Conservation (phyloP, 75 land plant genomes). For the Adiantum capillusveneris region DNA sequence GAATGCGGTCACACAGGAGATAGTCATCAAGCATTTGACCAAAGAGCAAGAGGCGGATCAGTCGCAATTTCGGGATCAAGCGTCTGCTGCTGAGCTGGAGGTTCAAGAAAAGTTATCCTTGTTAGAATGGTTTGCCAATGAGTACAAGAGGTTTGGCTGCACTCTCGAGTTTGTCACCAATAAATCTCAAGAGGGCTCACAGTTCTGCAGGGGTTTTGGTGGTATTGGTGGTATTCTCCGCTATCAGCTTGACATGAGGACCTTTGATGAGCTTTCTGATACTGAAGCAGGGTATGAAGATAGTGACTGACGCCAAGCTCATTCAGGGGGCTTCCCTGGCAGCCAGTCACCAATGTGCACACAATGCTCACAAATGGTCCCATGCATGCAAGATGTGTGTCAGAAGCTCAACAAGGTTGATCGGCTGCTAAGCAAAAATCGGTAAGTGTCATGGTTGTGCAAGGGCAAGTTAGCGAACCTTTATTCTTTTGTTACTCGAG, state of each 20-base stretch:
- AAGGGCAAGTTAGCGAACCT: too few species aligned
- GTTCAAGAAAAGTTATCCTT: constrained; percentile 37
- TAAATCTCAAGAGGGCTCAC: constrained; percentile 52
- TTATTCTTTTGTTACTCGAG: too few species aligned
- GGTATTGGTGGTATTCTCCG: constrained; percentile 50
- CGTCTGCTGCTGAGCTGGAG: constrained; percentile 30
- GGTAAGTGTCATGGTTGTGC: too few species aligned
- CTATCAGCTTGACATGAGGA: constrained; percentile 47
- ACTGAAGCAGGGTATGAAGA: constrained; percentile 30
- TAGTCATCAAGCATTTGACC: constrained; percentile 35
- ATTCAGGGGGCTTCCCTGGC: not conserved
- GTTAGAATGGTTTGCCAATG: constrained; percentile 58
- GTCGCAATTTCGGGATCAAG: constrained; percentile 32
- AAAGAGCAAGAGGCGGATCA: constrained; percentile 43
- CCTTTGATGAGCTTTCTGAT: constrained; percentile 47
- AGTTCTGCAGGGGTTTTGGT: constrained; percentile 53
- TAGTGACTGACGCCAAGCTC: constrained; percentile 20
- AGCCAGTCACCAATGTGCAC: too few species aligned
- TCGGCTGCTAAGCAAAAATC: too few species aligned
- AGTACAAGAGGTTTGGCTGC: constrained; percentile 51
- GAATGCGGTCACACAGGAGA: constrained; percentile 33
- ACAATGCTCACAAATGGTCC: too few species aligned
- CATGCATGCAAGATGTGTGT: too few species aligned
- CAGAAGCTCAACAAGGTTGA: too few species aligned
- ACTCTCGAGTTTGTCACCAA: constrained; percentile 53